Evolutionary conservation across 2,329 filamentous ascomycete genomes (phyloP).

Genomic region (Fusarium miscanthi): DNA sequence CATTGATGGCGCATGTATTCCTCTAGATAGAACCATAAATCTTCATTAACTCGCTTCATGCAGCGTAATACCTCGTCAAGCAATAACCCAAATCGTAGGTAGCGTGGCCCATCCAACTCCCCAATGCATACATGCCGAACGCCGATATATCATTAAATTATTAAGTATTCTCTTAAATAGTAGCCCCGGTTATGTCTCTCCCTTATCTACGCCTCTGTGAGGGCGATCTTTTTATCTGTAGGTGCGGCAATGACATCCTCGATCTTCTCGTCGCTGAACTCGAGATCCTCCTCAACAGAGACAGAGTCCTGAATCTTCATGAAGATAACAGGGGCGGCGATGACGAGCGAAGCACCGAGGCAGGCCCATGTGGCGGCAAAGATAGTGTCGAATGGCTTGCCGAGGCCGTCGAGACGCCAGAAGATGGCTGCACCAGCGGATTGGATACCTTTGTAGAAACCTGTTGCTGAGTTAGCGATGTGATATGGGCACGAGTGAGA

Average conservation of each 20-base stretch:
- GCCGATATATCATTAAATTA: slow-evolving; percentile 13
- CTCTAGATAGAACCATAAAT: background rate
- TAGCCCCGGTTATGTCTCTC: background rate
- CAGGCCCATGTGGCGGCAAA: slow-evolving; percentile 80
- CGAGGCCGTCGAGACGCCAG: slow-evolving; percentile 44
- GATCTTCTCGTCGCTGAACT: slow-evolving; percentile 85
- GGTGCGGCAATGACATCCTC: slow-evolving; percentile 67
- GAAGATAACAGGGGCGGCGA: slow-evolving; percentile 83
- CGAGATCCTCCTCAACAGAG: slow-evolving; percentile 81
- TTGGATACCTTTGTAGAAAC: slow-evolving; percentile 74
- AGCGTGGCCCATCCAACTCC: background rate
- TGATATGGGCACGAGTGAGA: background rate
- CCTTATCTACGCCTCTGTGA: slow-evolving; percentile 29
- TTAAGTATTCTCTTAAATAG: slow-evolving; percentile 10
- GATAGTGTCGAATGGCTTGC: slow-evolving; percentile 71
- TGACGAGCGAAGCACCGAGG: slow-evolving; percentile 74
- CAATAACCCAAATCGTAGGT: background rate
- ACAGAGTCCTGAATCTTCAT: slow-evolving; percentile 81
- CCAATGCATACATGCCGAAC: slow-evolving; percentile 1
- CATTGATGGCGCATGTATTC: background rate
- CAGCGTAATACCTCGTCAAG: background rate
- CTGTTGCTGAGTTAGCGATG: slow-evolving; percentile 54
- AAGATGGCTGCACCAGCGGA: slow-evolving; percentile 46
- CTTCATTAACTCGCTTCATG: background rate
- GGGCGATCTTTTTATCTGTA: slow-evolving; percentile 24